Evolutionary conservation across 2,329 filamentous ascomycete species (phyloP).

Genomic region (Cladophialophora bantiana): DNA sequence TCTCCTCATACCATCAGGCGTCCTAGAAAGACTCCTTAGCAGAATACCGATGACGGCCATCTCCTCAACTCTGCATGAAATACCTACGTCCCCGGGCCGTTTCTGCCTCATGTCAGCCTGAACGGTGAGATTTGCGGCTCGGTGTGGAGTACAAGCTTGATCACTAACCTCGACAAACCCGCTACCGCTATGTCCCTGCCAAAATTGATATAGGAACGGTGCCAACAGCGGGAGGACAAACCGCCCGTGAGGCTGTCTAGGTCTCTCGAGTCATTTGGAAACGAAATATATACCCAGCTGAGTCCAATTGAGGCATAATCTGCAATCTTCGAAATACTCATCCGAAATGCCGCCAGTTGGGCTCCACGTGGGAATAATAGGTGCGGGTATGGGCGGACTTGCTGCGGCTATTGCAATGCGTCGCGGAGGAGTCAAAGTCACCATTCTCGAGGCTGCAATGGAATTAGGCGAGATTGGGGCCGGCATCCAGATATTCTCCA

Average conservation of each 20-base stretch:
- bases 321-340: background rate
- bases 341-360: constrained; percentile 15
- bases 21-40: background rate
- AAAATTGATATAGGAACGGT: background rate
- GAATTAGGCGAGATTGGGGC: constrained; percentile 44
- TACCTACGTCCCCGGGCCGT: background rate
- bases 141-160: background rate
- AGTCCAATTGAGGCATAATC: background rate
- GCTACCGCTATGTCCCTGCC: background rate
- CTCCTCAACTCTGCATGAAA: background rate
- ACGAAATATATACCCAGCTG: background rate
- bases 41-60: background rate
- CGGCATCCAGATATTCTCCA: constrained; percentile 51
- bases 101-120: background rate
- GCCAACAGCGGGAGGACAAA: background rate
- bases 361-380: constrained; percentile 42
- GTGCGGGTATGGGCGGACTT: constrained; percentile 52
- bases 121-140: background rate
- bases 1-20: background rate
- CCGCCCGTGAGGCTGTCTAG: background rate
- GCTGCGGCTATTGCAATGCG: constrained; percentile 54
- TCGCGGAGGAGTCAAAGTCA: constrained; percentile 46
- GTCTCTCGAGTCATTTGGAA: background rate
- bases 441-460: constrained; percentile 25
- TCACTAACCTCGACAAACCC: background rate